A percentile compares a stretch with the other conserved stretches of the same genome.
Conservation (phyloP, 1,139 yeast genomes). For the Kurtzmaniella quercitrusa region DNA sequence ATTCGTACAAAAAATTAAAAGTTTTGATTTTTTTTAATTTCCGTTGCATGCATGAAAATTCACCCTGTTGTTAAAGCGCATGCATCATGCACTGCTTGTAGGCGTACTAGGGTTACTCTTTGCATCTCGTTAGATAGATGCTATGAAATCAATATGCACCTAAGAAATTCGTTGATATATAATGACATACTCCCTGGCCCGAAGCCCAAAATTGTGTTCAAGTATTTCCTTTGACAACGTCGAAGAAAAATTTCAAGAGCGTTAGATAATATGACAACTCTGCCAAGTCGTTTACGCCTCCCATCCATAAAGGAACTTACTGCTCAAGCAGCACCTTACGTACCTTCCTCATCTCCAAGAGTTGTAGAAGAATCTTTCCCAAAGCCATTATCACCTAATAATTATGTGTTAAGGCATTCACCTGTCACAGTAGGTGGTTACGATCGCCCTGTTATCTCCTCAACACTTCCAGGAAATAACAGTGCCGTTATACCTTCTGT, state of each 20-base stretch:
- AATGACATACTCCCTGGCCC: background rate
- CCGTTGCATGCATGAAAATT: background rate
- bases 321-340: slow-evolving; percentile 3
- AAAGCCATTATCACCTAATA: slow-evolving; percentile 2
- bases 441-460: slow-evolving; percentile 1
- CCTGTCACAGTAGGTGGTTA: background rate
- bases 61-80: background rate
- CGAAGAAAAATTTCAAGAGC: background rate
- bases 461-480: background rate
- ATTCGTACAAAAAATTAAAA: background rate
- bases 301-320: slow-evolving; percentile 8
- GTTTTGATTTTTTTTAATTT: background rate
- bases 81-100: background rate
- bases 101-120: background rate
- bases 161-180: background rate
- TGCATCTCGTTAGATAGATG: slow-evolving; percentile 3
- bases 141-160: slow-evolving; percentile 1
- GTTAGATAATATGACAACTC: slow-evolving; percentile 2
- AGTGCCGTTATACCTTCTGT: background rate
- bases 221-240: background rate
- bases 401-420: slow-evolving; percentile 1
- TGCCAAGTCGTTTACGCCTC: slow-evolving; percentile 8
- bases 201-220: background rate
- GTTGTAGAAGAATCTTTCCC: slow-evolving; percentile 1
- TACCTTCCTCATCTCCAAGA: slow-evolving; percentile 1